Conservation (phyloP, 2,329 filamentous ascomycete species). For the Gnomoniopsis smithogilvyi region DNA sequence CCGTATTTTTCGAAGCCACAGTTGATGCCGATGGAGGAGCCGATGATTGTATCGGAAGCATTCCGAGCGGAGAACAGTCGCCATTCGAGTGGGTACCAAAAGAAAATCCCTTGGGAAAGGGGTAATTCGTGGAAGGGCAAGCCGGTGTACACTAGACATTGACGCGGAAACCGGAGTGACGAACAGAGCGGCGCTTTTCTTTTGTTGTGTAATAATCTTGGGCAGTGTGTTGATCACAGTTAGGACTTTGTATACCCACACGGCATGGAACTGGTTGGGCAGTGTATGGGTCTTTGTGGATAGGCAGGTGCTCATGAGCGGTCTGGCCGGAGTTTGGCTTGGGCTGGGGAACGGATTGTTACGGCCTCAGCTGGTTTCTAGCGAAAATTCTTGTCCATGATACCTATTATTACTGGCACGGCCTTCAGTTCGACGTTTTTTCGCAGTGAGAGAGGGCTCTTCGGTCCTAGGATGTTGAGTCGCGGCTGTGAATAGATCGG, state of each 20-base stretch:
- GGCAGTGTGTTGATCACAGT: background rate
- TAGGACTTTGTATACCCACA: too few species aligned
- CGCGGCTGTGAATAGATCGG: too few species aligned
- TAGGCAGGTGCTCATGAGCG: background rate
- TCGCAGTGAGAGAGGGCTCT: too few species aligned
- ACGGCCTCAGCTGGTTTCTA: too few species aligned
- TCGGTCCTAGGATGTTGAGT: too few species aligned
- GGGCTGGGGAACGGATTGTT: too few species aligned
- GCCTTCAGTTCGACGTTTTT: too few species aligned
- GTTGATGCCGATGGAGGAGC: slow-evolving; percentile 36
- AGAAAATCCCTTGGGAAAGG: slow-evolving; percentile 11
- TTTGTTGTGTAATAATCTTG: background rate
- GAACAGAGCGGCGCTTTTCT: background rate
- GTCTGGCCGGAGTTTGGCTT: too few species aligned
- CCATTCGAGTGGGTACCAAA: slow-evolving; percentile 5
- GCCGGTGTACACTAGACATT: background rate
- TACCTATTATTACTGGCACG: too few species aligned
- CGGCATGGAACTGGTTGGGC: background rate
- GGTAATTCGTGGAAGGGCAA: background rate
- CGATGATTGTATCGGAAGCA: slow-evolving; percentile 34
- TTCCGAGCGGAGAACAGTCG: slow-evolving; percentile 24
- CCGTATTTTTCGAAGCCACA: slow-evolving; percentile 36
- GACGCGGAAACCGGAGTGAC: background rate
- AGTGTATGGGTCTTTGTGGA: background rate
- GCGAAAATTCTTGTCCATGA: too few species aligned